Evolutionary conservation across 805 yeast species (phyloP).

Genomic region (Schizosaccharomyces octosporus): DNA sequence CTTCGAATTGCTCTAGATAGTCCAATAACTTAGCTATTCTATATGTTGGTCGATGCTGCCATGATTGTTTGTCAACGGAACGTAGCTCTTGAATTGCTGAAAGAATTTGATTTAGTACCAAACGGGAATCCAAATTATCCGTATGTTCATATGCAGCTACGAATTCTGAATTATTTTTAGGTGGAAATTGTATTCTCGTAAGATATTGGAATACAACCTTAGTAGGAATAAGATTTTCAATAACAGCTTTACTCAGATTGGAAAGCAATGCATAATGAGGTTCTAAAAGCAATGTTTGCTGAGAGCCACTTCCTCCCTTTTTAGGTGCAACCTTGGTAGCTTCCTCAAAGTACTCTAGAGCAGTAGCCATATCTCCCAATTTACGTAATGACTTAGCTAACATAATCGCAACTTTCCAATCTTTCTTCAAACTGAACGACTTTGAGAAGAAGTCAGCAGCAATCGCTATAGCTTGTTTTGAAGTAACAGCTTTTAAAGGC

Average conservation of each 20-base stretch:
- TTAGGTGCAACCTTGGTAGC: slow-evolving; percentile 8
- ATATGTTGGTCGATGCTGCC: slow-evolving; percentile 76
- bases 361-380: slow-evolving; percentile 10
- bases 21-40: slow-evolving; percentile 41
- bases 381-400: neutral
- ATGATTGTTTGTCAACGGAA: slow-evolving; percentile 47
- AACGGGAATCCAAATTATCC: neutral
- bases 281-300: slow-evolving; percentile 36
- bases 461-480: neutral
- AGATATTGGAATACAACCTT: neutral
- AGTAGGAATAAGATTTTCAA: neutral
- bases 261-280: slow-evolving; percentile 51
- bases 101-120: slow-evolving; percentile 10
- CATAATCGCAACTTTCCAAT: neutral
- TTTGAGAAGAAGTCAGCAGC: neutral
- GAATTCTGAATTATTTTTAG: neutral
- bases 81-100: slow-evolving; percentile 13
- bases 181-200: neutral
- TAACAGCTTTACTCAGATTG: slow-evolving; percentile 19
- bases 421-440: neutral
- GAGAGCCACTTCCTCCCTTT: slow-evolving; percentile 6
- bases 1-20: slow-evolving; percentile 25
- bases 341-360: slow-evolving; percentile 20
- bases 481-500: slow-evolving; percentile 1
- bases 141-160: neutral